Percentiles rank a stretch among this genome's conserved stretches.
Conservation (phyloP, 495 filamentous ascomycete genomes). For the Lepidopterella palustris region DNA sequence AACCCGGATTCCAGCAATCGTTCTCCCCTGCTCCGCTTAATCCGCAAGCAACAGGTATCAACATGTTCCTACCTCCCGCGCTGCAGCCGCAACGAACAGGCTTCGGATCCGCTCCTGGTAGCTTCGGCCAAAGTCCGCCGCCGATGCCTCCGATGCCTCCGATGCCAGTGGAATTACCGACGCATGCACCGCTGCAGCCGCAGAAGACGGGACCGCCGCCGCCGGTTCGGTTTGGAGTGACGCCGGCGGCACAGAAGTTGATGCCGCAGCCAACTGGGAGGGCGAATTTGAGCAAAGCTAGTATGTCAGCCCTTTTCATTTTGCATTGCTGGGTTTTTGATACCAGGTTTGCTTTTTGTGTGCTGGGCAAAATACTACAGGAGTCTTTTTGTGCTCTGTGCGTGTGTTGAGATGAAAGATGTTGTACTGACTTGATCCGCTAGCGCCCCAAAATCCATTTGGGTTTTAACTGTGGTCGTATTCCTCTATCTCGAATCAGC, state of each 20-base stretch:
- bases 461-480: no score
- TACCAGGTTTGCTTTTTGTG: conserved; percentile 2
- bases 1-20: conserved; percentile 51
- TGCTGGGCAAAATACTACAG: neutral
- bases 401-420: no score
- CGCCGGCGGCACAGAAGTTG: conserved; percentile 63
- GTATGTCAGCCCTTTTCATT: conserved; percentile 57
- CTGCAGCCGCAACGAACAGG: conserved; percentile 53
- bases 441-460: conserved; percentile 88
- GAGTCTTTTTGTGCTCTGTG: no score
- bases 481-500: no score
- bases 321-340: neutral
- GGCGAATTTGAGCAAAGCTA: conserved; percentile 88
- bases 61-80: conserved; percentile 41
- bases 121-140: conserved; percentile 17
- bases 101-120: conserved; percentile 35
- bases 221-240: conserved; percentile 80
- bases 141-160: conserved; percentile 37
- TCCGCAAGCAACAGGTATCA: conserved; percentile 47
- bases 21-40: conserved; percentile 41
- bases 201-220: conserved; percentile 95
- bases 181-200: conserved; percentile 53
- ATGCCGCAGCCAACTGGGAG: conserved; percentile 85
- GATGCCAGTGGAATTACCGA: conserved; percentile 48
- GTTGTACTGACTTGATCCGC: conserved; percentile 16